These are phyloP conservation scores for Sporothrix humicola DNA, from an alignment of 2,329 filamentous ascomycete genomes.

Conservation along the genomic window DNA sequence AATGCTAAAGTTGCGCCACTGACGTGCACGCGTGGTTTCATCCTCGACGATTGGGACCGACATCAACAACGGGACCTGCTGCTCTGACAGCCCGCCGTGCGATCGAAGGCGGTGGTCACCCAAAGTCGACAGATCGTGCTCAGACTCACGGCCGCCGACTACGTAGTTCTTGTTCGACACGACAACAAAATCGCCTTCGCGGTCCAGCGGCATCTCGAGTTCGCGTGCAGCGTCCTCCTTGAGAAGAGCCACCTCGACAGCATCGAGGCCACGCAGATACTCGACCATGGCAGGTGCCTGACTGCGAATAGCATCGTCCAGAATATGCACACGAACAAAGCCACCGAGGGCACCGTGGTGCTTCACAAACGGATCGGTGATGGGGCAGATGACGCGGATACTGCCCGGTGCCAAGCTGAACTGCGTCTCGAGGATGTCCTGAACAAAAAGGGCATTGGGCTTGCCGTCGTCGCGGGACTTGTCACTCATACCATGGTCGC, in stretches of 20 bases:
- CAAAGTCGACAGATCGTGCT: slow-evolving; percentile 47
- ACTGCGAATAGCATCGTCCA: slow-evolving; percentile 42
- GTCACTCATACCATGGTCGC: slow-evolving; percentile 53
- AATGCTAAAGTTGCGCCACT: slow-evolving; percentile 49
- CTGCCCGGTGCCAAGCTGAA: slow-evolving; percentile 41
- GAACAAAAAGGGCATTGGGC: slow-evolving; percentile 49
- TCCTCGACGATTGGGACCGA: slow-evolving; percentile 40
- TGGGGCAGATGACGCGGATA: slow-evolving; percentile 51
- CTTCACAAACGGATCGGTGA: slow-evolving; percentile 51
- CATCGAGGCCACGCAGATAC: slow-evolving; percentile 41
- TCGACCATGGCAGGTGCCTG: slow-evolving; percentile 44
- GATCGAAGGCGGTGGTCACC: slow-evolving; percentile 47
- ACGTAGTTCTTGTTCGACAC: slow-evolving; percentile 47
- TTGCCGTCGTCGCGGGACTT: slow-evolving; percentile 46
- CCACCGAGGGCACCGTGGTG: slow-evolving; percentile 52
- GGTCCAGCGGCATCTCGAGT: slow-evolving; percentile 49
- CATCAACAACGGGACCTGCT: slow-evolving; percentile 47
- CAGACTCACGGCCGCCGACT: slow-evolving; percentile 45
- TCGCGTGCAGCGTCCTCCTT: slow-evolving; percentile 44
- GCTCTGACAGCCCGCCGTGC: slow-evolving; percentile 51
- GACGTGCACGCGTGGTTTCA: slow-evolving; percentile 32
- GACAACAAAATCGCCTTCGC: slow-evolving; percentile 51
- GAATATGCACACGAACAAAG: slow-evolving; percentile 50
- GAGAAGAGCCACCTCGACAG: slow-evolving; percentile 45
- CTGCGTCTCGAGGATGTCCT: slow-evolving; percentile 46